Percentiles rank a stretch among this genome's conserved stretches.
phyloP scores from a whole-genome alignment of 2,329 filamentous ascomycete genomes.

The Polychaeton citri region DNA sequence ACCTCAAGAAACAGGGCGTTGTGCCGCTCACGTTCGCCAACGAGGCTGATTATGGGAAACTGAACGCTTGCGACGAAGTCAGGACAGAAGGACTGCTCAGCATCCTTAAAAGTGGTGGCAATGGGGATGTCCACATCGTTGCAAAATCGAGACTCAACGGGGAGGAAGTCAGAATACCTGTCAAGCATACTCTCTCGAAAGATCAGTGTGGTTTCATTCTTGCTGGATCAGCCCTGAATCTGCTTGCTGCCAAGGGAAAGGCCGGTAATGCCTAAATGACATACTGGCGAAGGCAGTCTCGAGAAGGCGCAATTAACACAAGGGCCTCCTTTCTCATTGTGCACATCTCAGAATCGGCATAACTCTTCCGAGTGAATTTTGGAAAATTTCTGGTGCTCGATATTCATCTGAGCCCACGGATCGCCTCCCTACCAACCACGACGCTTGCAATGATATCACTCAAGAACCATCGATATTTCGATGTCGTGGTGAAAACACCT shows the following conservation, averaged over 20 bases:
- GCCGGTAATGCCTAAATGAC: slow-evolving; percentile 1
- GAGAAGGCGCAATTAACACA: no score
- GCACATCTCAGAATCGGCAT: no score
- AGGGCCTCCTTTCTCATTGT: no score
- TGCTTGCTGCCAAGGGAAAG: slow-evolving; percentile 54
- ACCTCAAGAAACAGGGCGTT: slow-evolving; percentile 93
- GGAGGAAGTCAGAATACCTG: slow-evolving; percentile 55
- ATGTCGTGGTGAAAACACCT: no score
- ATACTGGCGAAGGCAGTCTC: no score
- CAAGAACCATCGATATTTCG: no score
- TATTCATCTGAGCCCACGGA: no score
- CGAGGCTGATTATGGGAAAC: slow-evolving; percentile 74
- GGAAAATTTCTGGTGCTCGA: no score
- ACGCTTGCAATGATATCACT: no score
- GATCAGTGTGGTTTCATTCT: slow-evolving; percentile 89
- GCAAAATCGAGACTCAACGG: slow-evolving; percentile 36
- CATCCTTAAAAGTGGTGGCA: slow-evolving; percentile 63
- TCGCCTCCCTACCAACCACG: no score
- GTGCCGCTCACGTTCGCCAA: slow-evolving; percentile 85
- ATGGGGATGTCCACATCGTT: slow-evolving; percentile 59
- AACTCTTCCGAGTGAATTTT: no score
- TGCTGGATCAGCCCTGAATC: slow-evolving; percentile 83
- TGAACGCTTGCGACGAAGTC: slow-evolving; percentile 73
- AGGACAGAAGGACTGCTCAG: slow-evolving; percentile 72
- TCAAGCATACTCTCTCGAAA: slow-evolving; percentile 76